A percentile compares a stretch with the other conserved stretches of the same genome.
Conservation (phyloP, 1,139 yeast species). For the Candida sanyaensis region DNA sequence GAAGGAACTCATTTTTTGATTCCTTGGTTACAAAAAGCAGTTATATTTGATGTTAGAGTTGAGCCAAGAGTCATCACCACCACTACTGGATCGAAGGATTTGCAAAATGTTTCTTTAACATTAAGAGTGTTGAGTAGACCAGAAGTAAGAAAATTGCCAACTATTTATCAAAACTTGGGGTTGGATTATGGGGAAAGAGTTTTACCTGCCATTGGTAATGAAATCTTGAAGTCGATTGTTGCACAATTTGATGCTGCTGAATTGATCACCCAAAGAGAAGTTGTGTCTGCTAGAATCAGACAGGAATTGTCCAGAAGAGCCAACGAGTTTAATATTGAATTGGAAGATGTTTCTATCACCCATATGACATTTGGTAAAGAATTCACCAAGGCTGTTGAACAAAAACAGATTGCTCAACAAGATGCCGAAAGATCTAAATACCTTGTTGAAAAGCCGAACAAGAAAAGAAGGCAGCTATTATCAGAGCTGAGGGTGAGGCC, state of each 20-base stretch:
- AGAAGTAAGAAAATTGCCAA: conserved; percentile 78
- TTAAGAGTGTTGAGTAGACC: conserved; percentile 94
- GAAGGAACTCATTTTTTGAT: conserved; percentile 96
- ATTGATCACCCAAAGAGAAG: conserved; percentile 94
- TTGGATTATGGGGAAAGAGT: conserved; percentile 97
- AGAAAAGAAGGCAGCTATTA: conserved; percentile 91
- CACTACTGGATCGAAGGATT: conserved; percentile 95
- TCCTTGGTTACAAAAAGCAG: conserved; percentile 95
- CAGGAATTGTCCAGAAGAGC: conserved; percentile 86
- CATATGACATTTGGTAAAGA: conserved; percentile 98
- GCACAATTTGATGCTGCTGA: conserved; percentile 99
- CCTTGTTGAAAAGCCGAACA: conserved; percentile 96
- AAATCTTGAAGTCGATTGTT: conserved; percentile 89
- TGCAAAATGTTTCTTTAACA: conserved; percentile 93
- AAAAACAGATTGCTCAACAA: conserved; percentile 98
- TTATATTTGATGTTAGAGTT: conserved; percentile 89
- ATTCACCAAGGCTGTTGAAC: conserved; percentile 98
- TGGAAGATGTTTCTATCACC: conserved; percentile 97
- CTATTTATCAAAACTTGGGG: conserved; percentile 88
- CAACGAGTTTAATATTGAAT: conserved; percentile 80
- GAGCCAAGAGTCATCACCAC: conserved; percentile 90
- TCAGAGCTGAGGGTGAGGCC: conserved; percentile 99
- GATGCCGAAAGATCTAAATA: conserved; percentile 97
- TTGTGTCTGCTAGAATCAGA: conserved; percentile 87
- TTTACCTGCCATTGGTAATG: conserved; percentile 95